Conservation (phyloP, 2,329 filamentous ascomycete genomes). For the Cyanodermella asteris region DNA sequence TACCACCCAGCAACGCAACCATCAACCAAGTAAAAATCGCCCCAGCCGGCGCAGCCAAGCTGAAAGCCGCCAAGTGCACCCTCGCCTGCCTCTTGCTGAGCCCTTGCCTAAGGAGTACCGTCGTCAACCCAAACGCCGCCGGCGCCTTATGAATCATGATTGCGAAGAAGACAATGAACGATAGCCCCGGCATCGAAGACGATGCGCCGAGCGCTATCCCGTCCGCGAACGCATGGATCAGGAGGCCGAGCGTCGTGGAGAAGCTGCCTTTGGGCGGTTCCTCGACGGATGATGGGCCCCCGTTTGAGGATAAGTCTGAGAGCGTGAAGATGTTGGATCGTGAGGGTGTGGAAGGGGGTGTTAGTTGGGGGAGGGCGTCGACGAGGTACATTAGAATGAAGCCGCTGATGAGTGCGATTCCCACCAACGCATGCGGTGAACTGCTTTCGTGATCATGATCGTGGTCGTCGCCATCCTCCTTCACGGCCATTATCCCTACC, state of each 20-base stretch:
- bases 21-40: conserved; percentile 66
- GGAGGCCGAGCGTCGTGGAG: conserved; percentile 79
- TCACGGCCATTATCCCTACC: conserved; percentile 18
- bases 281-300: conserved; percentile 25
- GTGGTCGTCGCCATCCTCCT: conserved; percentile 19
- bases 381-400: conserved; percentile 96
- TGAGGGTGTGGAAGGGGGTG: conserved; percentile 40
- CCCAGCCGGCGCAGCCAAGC: conserved; percentile 68
- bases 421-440: conserved; percentile 53
- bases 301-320: conserved; percentile 29
- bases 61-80: conserved; percentile 75
- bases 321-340: conserved; percentile 56
- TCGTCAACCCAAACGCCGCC: conserved; percentile 83
- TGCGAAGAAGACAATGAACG: conserved; percentile 81
- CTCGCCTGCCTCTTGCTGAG: conserved; percentile 68
- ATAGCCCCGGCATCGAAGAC: conserved; percentile 54
- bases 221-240: conserved; percentile 87
- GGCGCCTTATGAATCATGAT: conserved; percentile 97
- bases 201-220: conserved; percentile 91
- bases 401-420: conserved; percentile 64
- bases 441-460: conserved; percentile 25
- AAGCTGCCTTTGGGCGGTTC: conserved; percentile 35
- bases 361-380: conserved; percentile 60
- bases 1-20: conserved; percentile 47
- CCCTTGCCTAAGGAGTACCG: conserved; percentile 73